phyloP scores from a whole-genome alignment of 2,329 filamentous ascomycete genomes.

The Pseudogymnoascus sp. region DNA sequence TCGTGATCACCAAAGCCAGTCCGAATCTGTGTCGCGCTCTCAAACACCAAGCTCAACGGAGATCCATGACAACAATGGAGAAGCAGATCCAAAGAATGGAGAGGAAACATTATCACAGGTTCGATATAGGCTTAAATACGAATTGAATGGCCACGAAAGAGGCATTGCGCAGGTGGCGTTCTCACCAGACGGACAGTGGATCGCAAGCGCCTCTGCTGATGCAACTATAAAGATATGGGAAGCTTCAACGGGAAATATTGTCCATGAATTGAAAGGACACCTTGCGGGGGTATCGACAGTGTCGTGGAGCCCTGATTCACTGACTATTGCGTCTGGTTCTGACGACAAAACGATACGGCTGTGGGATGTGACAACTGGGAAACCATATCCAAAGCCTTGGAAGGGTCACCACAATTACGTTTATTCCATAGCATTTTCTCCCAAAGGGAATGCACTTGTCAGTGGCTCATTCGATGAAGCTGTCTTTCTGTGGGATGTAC shows the following conservation, averaged over 20 bases:
- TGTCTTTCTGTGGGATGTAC: constrained; percentile 92
- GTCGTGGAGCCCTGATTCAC: constrained; percentile 87
- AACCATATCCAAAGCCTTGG: constrained; percentile 48
- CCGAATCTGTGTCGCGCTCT: constrained; percentile 15
- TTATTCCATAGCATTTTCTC: constrained; percentile 89
- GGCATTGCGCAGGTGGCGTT: constrained; percentile 81
- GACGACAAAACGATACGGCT: constrained; percentile 95
- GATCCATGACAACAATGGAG: not conserved
- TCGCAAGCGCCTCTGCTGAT: constrained; percentile 86
- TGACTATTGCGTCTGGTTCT: constrained; percentile 78
- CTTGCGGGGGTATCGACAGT: constrained; percentile 86
- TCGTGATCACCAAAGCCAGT: not conserved
- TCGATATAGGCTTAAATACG: constrained; percentile 49
- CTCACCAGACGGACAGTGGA: constrained; percentile 81
- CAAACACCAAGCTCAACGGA: constrained; percentile 11
- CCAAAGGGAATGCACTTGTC: constrained; percentile 93
- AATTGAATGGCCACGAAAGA: constrained; percentile 68
- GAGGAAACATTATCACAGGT: constrained; percentile 14
- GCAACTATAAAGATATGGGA: constrained; percentile 89
- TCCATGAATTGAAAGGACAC: constrained; percentile 88
- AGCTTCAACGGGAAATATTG: constrained; percentile 63
- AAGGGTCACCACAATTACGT: constrained; percentile 94
- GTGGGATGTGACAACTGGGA: constrained; percentile 67
- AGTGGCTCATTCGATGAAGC: constrained; percentile 96
- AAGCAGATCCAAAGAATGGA: not conserved